phyloP scores from a whole-genome alignment of 83 land plant species.

The Picea abies region DNA sequence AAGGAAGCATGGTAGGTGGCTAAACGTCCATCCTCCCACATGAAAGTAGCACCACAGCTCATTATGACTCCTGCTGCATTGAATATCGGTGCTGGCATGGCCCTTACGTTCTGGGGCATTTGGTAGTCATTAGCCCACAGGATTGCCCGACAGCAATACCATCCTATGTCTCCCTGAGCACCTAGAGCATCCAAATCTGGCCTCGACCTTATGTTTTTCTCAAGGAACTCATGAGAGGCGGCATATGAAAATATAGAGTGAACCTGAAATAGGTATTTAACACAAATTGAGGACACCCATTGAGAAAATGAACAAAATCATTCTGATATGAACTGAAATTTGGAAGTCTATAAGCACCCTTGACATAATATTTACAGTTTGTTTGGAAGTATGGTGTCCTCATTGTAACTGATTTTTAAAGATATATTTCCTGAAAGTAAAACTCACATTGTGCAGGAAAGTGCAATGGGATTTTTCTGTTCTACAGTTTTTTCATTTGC shows the following conservation, averaged over 20 bases:
- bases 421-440: no score
- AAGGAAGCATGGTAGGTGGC: slow-evolving; percentile 35
- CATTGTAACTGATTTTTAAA: neutral
- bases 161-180: slow-evolving; percentile 36
- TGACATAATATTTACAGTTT: neutral
- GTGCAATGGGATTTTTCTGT: no score
- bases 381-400: neutral
- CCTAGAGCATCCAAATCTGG: slow-evolving; percentile 37
- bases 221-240: slow-evolving; percentile 5
- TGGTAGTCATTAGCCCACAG: slow-evolving; percentile 33
- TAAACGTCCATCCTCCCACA: slow-evolving; percentile 26
- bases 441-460: no score
- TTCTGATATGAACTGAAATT: neutral
- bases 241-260: neutral
- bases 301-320: no score
- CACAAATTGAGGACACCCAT: neutral
- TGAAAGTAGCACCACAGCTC: slow-evolving; percentile 29
- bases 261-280: slow-evolving; percentile 3
- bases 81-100: slow-evolving; percentile 24
- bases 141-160: slow-evolving; percentile 34
- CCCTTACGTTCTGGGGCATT: slow-evolving; percentile 26
- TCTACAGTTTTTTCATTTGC: no score
- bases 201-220: slow-evolving; percentile 22
- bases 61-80: slow-evolving; percentile 26
- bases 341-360: neutral